Percentiles rank a stretch among this genome's conserved stretches.
Conservation (phyloP, 2,329 filamentous ascomycete species). For the Ophiocordyceps camponoti-saundersi region DNA sequence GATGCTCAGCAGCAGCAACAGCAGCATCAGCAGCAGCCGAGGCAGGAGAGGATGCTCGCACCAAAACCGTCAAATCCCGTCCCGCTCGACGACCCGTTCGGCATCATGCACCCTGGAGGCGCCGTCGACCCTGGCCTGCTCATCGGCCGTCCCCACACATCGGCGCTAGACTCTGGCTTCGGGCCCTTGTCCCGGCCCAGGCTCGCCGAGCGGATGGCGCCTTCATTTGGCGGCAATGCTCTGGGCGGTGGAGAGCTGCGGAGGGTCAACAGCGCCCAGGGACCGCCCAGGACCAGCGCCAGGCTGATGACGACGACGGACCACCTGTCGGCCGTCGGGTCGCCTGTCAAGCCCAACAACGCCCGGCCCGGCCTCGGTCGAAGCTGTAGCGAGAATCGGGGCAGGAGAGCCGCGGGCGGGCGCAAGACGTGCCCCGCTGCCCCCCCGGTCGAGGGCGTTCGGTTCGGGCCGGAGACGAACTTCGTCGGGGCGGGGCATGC, state of each 20-base stretch:
- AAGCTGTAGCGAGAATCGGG: slow-evolving; percentile 36
- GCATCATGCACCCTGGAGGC: slow-evolving; percentile 24
- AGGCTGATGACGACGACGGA: slow-evolving; percentile 18
- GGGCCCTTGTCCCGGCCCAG: slow-evolving; percentile 11
- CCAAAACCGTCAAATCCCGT: slow-evolving; percentile 30
- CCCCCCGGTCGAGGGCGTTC: not conserved
- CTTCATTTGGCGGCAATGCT: slow-evolving; percentile 8
- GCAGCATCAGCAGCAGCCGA: slow-evolving; percentile 8
- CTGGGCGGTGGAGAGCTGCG: slow-evolving; percentile 12
- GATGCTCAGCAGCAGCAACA: slow-evolving; percentile 9
- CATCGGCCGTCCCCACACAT: slow-evolving; percentile 33
- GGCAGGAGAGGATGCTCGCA: slow-evolving; percentile 29
- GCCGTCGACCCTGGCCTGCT: slow-evolving; percentile 44
- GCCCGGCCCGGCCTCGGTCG: slow-evolving; percentile 31
- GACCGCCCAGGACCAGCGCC: slow-evolving; percentile 15
- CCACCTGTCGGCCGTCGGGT: slow-evolving; percentile 22
- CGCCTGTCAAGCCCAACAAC: slow-evolving; percentile 30
- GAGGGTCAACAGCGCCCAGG: slow-evolving; percentile 27
- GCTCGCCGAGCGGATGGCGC: slow-evolving; percentile 11
- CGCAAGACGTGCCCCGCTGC: slow-evolving; percentile 6
- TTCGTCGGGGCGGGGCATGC: not conserved
- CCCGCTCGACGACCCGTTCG: slow-evolving; percentile 33
- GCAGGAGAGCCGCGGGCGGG: slow-evolving; percentile 22
- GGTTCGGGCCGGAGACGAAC: not conserved
- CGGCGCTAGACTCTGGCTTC: slow-evolving; percentile 24